These are phyloP conservation scores for Helotiales sp. DNA, from an alignment of 2,329 filamentous ascomycete genomes.

Conservation along the genomic window DNA sequence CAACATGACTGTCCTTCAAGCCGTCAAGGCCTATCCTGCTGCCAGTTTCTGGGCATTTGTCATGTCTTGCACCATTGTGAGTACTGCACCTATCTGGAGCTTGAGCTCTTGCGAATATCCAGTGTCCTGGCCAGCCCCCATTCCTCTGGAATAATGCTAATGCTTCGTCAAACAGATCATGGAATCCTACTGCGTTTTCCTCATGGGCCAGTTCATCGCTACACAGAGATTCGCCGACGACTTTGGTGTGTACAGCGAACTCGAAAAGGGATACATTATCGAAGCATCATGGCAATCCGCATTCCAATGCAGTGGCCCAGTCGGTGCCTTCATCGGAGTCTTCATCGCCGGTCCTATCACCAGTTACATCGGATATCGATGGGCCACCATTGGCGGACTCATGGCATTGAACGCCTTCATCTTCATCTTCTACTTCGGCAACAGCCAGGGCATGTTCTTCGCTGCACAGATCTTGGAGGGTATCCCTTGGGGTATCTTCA, in stretches of 20 bases:
- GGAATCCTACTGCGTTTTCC: conserved; percentile 68
- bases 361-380: conserved; percentile 62
- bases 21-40: conserved; percentile 58
- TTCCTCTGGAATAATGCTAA: neutral
- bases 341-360: conserved; percentile 64
- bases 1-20: conserved; percentile 54
- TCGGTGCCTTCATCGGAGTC: conserved; percentile 66
- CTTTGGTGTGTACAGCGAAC: conserved; percentile 51
- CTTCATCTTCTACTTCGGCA: conserved; percentile 51
- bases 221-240: conserved; percentile 51
- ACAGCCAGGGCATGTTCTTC: conserved; percentile 50
- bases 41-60: conserved; percentile 60
- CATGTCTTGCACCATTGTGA: conserved; percentile 49
- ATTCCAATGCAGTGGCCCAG: conserved; percentile 57
- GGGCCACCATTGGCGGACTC: conserved; percentile 58
- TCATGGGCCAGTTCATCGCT: conserved; percentile 64
- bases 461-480: conserved; percentile 63
- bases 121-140: too few species aligned
- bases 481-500: conserved; percentile 69
- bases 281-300: conserved; percentile 62
- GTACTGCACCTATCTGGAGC: too few species aligned
- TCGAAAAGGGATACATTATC: conserved; percentile 48
- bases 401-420: conserved; percentile 57
- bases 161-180: conserved; percentile 55
- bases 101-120: too few species aligned